Evolutionary conservation across 169 alveolate species (phyloP).

Genomic region (Plasmodium yoelii): DNA sequence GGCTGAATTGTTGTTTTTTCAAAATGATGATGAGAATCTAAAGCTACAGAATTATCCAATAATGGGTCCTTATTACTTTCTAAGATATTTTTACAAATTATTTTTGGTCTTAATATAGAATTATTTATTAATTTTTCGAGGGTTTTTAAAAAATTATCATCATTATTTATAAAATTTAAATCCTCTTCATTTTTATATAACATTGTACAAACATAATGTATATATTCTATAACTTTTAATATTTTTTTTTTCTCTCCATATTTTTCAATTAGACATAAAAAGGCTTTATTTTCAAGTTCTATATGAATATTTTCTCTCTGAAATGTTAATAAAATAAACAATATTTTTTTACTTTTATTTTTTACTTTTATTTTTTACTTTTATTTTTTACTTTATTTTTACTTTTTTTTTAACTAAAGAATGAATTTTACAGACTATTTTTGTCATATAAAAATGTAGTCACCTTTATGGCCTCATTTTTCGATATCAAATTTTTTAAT

Average conservation of each 20-base stretch:
- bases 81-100: slow-evolving; percentile 20
- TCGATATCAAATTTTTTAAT: slow-evolving; percentile 22
- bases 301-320: slow-evolving; percentile 40
- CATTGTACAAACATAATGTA: slow-evolving; percentile 54
- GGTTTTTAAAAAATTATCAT: background rate
- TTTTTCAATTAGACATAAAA: slow-evolving; percentile 39
- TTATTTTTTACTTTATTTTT: too few species aligned
- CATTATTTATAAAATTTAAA: slow-evolving; percentile 6
- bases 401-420: too few species aligned
- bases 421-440: too few species aligned
- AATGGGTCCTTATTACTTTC: background rate
- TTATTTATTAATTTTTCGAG: slow-evolving; percentile 16
- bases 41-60: too few species aligned
- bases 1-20: background rate
- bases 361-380: too few species aligned
- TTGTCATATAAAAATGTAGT: background rate
- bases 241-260: slow-evolving; percentile 43
- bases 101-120: background rate
- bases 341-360: too few species aligned
- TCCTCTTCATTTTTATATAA: slow-evolving; percentile 28
- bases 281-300: slow-evolving; percentile 37
- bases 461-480: slow-evolving; percentile 61
- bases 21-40: background rate
- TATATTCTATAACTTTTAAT: slow-evolving; percentile 17
- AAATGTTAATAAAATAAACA: too few species aligned